Conservation (phyloP, 345 rosid genomes). For the Bruguiera parviflora region DNA sequence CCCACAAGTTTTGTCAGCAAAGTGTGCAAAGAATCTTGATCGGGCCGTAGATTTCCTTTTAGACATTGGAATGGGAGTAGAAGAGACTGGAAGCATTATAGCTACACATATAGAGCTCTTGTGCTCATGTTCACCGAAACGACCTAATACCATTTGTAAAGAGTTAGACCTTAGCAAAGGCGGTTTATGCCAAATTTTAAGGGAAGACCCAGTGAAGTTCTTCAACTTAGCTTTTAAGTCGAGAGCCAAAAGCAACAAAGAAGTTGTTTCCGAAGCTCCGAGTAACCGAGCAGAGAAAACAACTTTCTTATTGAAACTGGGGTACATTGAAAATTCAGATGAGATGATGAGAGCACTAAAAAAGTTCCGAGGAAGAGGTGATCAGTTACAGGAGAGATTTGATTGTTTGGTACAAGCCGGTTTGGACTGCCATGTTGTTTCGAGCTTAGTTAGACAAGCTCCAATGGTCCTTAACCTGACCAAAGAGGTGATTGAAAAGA, state of each 20-base stretch:
- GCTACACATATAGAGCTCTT: constrained; percentile 37
- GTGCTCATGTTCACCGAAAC: constrained; percentile 49
- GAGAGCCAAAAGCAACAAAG: constrained; percentile 27
- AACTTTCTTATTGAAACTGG: constrained; percentile 60
- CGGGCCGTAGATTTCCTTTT: constrained; percentile 50
- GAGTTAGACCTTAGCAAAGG: constrained; percentile 43
- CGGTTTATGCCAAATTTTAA: constrained; percentile 42
- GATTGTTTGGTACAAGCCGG: constrained; percentile 75
- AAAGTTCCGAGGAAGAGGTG: constrained; percentile 77
- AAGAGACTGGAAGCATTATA: constrained; percentile 40
- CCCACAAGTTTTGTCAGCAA: constrained; percentile 50
- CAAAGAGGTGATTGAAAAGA: constrained; percentile 60
- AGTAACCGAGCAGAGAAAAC: constrained; percentile 46
- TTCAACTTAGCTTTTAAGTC: constrained; percentile 51
- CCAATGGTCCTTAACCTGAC: constrained; percentile 71
- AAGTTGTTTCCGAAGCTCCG: constrained; percentile 21
- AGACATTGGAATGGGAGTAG: constrained; percentile 48
- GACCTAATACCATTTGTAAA: constrained; percentile 46
- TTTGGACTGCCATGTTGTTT: constrained; percentile 45
- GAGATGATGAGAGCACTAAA: constrained; percentile 68
- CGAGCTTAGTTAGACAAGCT: constrained; percentile 51
- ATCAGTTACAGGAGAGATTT: constrained; percentile 83
- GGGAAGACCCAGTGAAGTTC: constrained; percentile 56
- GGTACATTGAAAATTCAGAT: constrained; percentile 74
- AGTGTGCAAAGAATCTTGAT: constrained; percentile 41